Percentiles rank a stretch among this genome's conserved stretches.
phyloP scores from a whole-genome alignment of 768 basidiomycete species.

The Rhizopogon salebrosus region DNA sequence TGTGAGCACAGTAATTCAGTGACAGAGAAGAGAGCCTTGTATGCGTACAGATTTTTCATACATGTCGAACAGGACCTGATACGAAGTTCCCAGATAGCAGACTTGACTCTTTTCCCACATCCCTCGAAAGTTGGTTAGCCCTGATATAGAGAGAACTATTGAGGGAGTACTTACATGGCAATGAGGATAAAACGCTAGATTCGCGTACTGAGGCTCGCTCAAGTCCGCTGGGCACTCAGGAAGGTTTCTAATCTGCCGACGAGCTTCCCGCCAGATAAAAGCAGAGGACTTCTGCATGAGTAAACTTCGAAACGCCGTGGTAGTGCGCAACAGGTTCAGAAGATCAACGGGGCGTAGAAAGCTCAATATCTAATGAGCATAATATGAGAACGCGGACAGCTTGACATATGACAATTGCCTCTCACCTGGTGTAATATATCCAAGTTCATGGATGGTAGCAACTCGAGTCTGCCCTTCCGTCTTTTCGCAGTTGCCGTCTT shows the following conservation, averaged over 20 bases:
- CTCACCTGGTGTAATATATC: conserved; percentile 15
- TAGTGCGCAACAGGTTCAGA: conserved; percentile 35
- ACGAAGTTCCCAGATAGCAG: conserved; percentile 1
- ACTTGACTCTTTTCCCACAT: not conserved
- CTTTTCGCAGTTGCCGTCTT: not conserved
- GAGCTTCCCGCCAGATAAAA: conserved; percentile 25
- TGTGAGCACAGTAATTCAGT: not conserved
- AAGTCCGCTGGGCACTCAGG: conserved; percentile 12
- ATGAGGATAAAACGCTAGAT: conserved; percentile 9
- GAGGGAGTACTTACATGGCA: conserved; percentile 14
- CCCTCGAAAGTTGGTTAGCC: not conserved
- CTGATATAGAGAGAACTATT: not conserved
- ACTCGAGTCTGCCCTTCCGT: not conserved
- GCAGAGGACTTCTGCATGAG: conserved; percentile 26
- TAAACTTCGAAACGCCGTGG: conserved; percentile 29
- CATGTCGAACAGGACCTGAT: conserved; percentile 1
- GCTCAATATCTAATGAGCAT: conserved; percentile 31
- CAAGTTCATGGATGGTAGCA: conserved; percentile 28
- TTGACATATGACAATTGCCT: not conserved
- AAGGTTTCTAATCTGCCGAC: conserved; percentile 23
- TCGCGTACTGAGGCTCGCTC: conserved; percentile 12
- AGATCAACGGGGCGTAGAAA: conserved; percentile 36
- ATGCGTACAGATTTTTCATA: not conserved
- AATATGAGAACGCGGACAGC: not conserved
- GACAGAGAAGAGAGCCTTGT: not conserved